Percentiles rank a stretch among this genome's conserved stretches.
Evolutionary conservation across 176 grass and related monocot genomes (phyloP).

Genomic region (Aegilops sharonensis): DNA sequence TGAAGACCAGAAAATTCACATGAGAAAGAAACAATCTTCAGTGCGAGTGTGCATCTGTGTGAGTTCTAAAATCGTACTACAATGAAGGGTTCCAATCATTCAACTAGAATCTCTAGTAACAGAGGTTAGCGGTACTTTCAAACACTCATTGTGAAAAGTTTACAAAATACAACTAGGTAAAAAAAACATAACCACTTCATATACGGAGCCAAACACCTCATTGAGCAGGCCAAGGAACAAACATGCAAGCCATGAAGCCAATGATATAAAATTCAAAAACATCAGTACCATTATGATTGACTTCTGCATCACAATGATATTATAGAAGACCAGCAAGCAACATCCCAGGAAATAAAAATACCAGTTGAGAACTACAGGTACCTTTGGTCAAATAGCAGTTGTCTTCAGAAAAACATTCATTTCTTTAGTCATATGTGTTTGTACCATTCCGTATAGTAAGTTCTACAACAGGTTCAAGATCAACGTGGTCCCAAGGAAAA

Average conservation of each 20-base stretch:
- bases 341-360: not conserved
- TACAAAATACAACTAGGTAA: not conserved
- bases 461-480: constrained; percentile 2
- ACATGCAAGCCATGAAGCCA: not conserved
- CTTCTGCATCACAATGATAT: not conserved
- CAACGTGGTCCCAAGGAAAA: not conserved
- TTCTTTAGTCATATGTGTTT: not conserved
- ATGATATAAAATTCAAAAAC: not conserved
- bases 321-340: not conserved
- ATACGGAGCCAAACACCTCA: not conserved
- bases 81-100: not conserved
- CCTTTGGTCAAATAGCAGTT: not conserved
- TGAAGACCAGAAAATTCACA: not conserved
- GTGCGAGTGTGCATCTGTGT: not conserved
- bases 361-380: not conserved
- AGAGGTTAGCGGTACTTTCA: not conserved
- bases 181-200: not conserved
- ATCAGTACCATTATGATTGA: not conserved
- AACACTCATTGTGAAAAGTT: not conserved
- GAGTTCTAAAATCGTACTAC: not conserved
- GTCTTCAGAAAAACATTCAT: not conserved
- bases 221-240: not conserved
- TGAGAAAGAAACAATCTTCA: not conserved
- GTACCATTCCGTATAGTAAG: not conserved
- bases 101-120: not conserved